Percentiles rank a stretch among this genome's conserved stretches.
These are phyloP conservation scores for Crithidia acanthocephali DNA, from an alignment of 208 protist species.

Conservation along the genomic window DNA sequence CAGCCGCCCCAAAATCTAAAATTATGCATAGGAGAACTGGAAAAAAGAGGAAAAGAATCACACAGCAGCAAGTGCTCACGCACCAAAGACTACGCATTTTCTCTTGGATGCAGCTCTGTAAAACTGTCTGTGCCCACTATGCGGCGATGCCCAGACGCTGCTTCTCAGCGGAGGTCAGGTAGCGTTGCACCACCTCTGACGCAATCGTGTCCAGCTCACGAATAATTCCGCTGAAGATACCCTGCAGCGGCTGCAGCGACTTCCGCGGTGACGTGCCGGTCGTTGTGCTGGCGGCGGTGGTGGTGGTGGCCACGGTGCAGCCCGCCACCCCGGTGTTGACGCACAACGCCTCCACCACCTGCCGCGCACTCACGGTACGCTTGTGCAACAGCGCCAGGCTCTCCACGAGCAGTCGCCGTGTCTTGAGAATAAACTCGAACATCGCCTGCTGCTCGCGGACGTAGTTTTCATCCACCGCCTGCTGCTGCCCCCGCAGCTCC, in stretches of 20 bases:
- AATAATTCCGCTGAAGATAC: constrained; percentile 56
- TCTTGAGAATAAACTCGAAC: constrained; percentile 89
- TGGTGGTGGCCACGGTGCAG: background rate
- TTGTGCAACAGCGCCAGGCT: constrained; percentile 60
- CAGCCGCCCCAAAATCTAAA: no score
- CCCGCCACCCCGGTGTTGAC: constrained; percentile 22
- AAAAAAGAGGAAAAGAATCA: no score
- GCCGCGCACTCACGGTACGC: constrained; percentile 57
- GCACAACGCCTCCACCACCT: constrained; percentile 69
- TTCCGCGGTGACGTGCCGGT: constrained; percentile 14
- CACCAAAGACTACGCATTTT: no score
- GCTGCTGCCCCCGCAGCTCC: constrained; percentile 41
- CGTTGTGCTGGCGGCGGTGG: background rate
- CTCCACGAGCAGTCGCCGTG: constrained; percentile 69
- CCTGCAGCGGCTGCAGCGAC: constrained; percentile 38
- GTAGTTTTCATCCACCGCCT: constrained; percentile 52
- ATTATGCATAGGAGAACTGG: no score
- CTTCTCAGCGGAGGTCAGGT: constrained; percentile 67
- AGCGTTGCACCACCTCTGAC: constrained; percentile 46
- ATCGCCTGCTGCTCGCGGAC: constrained; percentile 65
- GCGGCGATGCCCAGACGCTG: constrained; percentile 54
- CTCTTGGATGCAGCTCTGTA: background rate
- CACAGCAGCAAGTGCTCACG: no score
- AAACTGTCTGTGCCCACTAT: background rate
- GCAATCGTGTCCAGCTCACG: constrained; percentile 65